Base-by-base conservation (phyloP, 164 flowering plant species). In the Liriodendron chinense region DNA sequence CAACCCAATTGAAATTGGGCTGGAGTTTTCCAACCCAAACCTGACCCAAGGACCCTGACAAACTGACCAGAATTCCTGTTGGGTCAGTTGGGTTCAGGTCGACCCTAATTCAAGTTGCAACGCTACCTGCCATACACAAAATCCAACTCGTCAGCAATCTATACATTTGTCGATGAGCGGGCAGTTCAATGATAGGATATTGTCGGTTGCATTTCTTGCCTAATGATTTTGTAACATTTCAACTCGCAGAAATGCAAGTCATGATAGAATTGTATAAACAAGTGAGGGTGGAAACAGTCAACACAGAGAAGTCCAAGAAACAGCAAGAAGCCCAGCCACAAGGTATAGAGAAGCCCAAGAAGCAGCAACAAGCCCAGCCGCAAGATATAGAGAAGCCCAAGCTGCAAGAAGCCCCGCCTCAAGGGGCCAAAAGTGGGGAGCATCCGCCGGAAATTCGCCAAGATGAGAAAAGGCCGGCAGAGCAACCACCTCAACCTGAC, bases 171-270 rank as follows among this genome's bases (percentile, higher is more conserved):
- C 6, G 43, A 34, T 34, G 43, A n/a, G 43, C 43, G 6, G 43
- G 43, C 43, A 34, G 43, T 53, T 16, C 59, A 53, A 10, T 53
- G 13, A 53, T 53, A 10, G 59, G 59, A 53, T 53, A 16, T 16
- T 16, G 13, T 53, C 13, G 18, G 59, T 53, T 53, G 59, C 59
- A 53, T 2, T 53, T 53, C 59, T 53, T 10, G 13, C 18, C 59
- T 16, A 7, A 53, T 53, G 13, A 16, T 16, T 53, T 34, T 7
- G 16, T 53, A 16, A 53, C 59, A 20, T 64, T 80, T 20, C 48
- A 61, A 73, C 67, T 73, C 84, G 80, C 87, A 92, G 97, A 88
- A 78, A 78, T 87, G 84, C 86, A 85, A 83, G 68, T 82, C 72
- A 47, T 92, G 79, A 75, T 89, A 81, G 90, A 88, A 73, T 68